Evolutionary conservation across 257 asterid species (phyloP), one percentile per base, ranked within the genome.

Genomic region (Paraleonurus japonicus): DNA sequence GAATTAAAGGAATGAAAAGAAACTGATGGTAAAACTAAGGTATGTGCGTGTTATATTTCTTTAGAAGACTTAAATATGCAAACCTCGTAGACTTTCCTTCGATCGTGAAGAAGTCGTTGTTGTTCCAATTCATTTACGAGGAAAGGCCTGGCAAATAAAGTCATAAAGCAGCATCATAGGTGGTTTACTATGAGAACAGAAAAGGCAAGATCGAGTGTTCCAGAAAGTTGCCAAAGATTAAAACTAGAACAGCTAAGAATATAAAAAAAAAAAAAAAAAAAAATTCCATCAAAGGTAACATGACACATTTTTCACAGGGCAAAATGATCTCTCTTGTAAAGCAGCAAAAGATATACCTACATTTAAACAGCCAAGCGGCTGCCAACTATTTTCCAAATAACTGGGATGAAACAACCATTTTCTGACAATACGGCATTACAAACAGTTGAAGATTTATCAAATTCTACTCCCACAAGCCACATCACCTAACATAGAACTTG

Each of bases 51-150:
- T n/a, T 19, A 2, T 41, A 51, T 51, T 65, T 71, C 55, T 51
- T 61, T 20, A 53, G 16, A 30, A 28, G 61, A 78, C 63, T 41
- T 70, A 48, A 48, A 75, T 69, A 72, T 73, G 73, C 85, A 68
- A 70, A 94, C 99, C 99, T 94, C 96, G 2, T 94, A 94, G 58
- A 94, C 99, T 86, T 89, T 88, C 83, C 98, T 94, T 67, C 99
- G 80, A 81, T 94, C 99, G 73, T 94, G 99, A 72, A 94, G 97
- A 81, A 94, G 96, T 74, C 89, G 92, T 41, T 94, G 98, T 26
- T 89, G 92, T 74, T 81, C 95, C 90, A 94, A 79, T 74, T 94
- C 96, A 85, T 94, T 94, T 16, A 94, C 96, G 47, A 94, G 89
- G 76, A 88, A 88, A 50, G 99, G 99, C 98, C 99, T 94, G 84